phyloP scores from a whole-genome alignment of 495 filamentous ascomycete species.

The Tuber aestivum region DNA sequence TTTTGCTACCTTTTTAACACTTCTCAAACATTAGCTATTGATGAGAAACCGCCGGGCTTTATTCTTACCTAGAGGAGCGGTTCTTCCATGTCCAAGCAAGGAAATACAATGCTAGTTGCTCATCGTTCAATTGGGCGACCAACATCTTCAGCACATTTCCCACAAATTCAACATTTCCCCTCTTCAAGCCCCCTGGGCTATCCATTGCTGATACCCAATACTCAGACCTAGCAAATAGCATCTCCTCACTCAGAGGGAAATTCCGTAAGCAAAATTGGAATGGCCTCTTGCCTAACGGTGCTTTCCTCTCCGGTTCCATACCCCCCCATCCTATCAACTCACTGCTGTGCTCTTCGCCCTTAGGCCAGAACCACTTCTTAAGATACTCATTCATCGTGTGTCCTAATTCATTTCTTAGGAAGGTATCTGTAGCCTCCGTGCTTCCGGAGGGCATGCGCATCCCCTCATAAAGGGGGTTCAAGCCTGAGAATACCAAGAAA shows the following conservation, averaged over 20 bases:
- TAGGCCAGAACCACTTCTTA: constrained; percentile 40
- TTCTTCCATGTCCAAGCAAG: constrained; percentile 63
- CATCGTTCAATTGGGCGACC: constrained; percentile 46
- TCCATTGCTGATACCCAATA: constrained; percentile 19
- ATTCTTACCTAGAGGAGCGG: constrained; percentile 44
- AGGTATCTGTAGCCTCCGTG: constrained; percentile 42
- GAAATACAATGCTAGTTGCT: constrained; percentile 61
- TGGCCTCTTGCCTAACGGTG: constrained; percentile 14
- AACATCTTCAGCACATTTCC: constrained; percentile 53
- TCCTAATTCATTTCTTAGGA: constrained; percentile 31
- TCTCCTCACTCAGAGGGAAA: constrained; percentile 31
- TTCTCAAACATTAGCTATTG: constrained; percentile 14
- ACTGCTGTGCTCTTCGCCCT: constrained; percentile 9
- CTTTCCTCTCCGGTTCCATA: constrained; percentile 40
- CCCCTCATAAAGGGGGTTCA: constrained; percentile 51
- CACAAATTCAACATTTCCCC: constrained; percentile 27
- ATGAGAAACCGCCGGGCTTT: background rate
- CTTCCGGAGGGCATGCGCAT: constrained; percentile 20
- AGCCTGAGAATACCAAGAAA: constrained; percentile 63
- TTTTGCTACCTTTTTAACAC: constrained; percentile 68
- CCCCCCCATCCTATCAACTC: constrained; percentile 18
- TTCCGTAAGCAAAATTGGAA: constrained; percentile 35
- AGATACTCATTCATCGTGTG: constrained; percentile 21
- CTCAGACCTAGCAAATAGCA: constrained; percentile 18
- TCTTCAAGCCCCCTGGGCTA: background rate